Base-by-base conservation (phyloP, 495 filamentous ascomycete species). In the Pseudomonodictys pantanalensis region DNA sequence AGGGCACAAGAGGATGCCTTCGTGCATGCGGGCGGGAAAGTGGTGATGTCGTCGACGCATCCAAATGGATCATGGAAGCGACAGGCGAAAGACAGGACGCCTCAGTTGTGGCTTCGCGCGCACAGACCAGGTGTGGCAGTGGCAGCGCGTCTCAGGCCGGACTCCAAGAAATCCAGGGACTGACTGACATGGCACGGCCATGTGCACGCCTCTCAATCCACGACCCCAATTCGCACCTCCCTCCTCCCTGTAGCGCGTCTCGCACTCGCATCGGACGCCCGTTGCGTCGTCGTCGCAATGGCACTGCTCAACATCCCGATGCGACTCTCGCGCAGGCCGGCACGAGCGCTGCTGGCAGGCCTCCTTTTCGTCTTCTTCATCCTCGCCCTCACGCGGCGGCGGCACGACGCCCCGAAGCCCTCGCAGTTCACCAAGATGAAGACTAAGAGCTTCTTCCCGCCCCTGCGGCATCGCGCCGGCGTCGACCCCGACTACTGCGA, bases 401-500 rank as follows among this genome's bases (percentile, higher is more conserved):
- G n/a, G 17, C 15, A 2, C 20, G 11, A 23, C 29, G 17, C 28
- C 18, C 3, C 35, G 3, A 23, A 22, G n/a, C 11, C 20, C 32
- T 39, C 45, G 39, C 28, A 12, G 26, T 54, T 30, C 48, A 49
- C 47, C 41, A 3, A 35, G 12, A 15, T 20, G 23, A 25, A 43
- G 29, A 64, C 61, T 0, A 58, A 64, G 48, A 32, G 25, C 39
- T 64, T 58, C 55, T 64, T 64, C 43, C 61, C 55, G 24, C 61
- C 61, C 17, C 41, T 64, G 15, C 33, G 33, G 42, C 23, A 35
- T 4, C 29, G 9, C 32, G 39, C 22, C 18, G 42, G 29, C 60
- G 22, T 43, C 23, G 28, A 59, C 1, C 47, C 61, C 20, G 53
- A 67, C 46, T 56, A 62, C 57, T 75, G 74, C 63, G 67, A 65